Evolutionary conservation across 2,329 filamentous ascomycete genomes (phyloP), one percentile per base, ranked within the genome.

Genomic region (Penicillium capsulatum): DNA sequence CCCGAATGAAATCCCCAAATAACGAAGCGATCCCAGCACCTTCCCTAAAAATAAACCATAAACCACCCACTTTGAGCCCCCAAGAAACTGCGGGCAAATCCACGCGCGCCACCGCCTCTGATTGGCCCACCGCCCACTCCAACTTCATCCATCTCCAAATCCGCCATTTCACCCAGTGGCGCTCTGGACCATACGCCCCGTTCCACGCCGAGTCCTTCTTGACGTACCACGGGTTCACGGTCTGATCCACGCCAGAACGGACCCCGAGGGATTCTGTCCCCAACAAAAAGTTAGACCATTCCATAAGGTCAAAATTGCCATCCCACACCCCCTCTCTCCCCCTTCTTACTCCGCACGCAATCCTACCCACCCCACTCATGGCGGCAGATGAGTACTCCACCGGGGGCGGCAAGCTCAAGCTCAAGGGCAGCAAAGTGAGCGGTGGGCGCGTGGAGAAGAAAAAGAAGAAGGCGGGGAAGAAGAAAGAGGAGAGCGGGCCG

Each of bases 401-500:
- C 40, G 75, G 77, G 45, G 75, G 80, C 42, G 80, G 88, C 54
- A 84, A 83, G 45, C 77, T 96, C 22, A 91, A 87, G 61, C 77
- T 96, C 44, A 96, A 96, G 70, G 88, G 89, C 57, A 77, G 72
- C 46, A 82, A 81, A 57, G 70, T 75, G 47, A 81, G 78, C 32
- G 64, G 65, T 26, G 59, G 66, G n/a, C 60, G 67, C 33, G 54
- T 70, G 33, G 64, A 68, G 45, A 68, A 70, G 47, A 64, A 67
- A 40, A 65, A 73, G 53, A 79, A 73, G 57, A 78, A 75, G 53
- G 72, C 10, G 10, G 72, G 53, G 69, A 70, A 50, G 22, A 70
- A 68, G 48, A 55, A 65, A 20, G 45, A 51, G 9, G 36, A 52
- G 4, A 39, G 45, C 29, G 28, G 40, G 17, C 17, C 17, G 15